Conservation (phyloP, 768 basidiomycete genomes). For the Lactifluus pinguis region DNA sequence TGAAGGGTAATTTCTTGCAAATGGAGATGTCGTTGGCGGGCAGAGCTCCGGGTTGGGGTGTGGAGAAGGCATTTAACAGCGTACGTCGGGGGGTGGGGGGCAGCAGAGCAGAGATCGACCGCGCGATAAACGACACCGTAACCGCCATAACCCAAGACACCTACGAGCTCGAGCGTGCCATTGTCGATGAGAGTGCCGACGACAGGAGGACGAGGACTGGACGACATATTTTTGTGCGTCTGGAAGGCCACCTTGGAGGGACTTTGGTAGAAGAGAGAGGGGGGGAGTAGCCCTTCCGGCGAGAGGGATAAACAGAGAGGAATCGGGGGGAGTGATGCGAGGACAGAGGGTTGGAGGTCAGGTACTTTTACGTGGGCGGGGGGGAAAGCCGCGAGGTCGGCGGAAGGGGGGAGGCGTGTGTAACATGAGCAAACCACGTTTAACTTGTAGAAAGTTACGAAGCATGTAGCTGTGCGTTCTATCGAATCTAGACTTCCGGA, state of each 20-base stretch:
- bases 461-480: slow-evolving; percentile 3
- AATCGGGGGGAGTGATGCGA: slow-evolving; percentile 24
- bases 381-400: slow-evolving; percentile 26
- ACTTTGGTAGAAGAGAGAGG: background rate
- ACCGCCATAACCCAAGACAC: slow-evolving; percentile 85
- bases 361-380: slow-evolving; percentile 24
- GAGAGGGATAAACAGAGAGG: slow-evolving; percentile 21
- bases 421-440: slow-evolving; percentile 28
- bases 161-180: slow-evolving; percentile 71
- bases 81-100: slow-evolving; percentile 46
- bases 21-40: slow-evolving; percentile 61
- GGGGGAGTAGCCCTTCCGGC: slow-evolving; percentile 9
- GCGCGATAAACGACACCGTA: slow-evolving; percentile 95
- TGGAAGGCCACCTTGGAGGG: slow-evolving; percentile 10
- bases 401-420: slow-evolving; percentile 27
- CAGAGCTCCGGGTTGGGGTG: slow-evolving; percentile 35
- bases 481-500: slow-evolving; percentile 16
- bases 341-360: slow-evolving; percentile 14
- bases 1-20: slow-evolving; percentile 83
- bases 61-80: slow-evolving; percentile 89
- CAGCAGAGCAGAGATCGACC: slow-evolving; percentile 37
- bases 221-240: slow-evolving; percentile 23
- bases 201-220: slow-evolving; percentile 33
- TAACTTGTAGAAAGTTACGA: background rate
- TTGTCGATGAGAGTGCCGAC: slow-evolving; percentile 80